phyloP scores from a whole-genome alignment of 2,329 filamentous ascomycete species.

The Aspergillus pseudonomiae region DNA sequence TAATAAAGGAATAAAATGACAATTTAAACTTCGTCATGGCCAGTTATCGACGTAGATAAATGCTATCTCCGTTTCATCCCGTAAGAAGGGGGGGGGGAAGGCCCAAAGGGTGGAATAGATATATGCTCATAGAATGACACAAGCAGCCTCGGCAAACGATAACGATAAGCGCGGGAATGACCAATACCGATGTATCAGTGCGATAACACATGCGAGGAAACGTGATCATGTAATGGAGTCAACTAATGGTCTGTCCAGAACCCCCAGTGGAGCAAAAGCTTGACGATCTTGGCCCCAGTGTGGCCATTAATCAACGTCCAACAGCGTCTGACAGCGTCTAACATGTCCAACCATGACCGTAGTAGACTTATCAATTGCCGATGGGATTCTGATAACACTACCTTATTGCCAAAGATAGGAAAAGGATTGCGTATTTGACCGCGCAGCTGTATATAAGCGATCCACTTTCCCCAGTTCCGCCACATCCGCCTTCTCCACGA shows the following conservation, averaged over 20 bases:
- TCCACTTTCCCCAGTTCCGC: conserved; percentile 10
- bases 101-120: not conserved
- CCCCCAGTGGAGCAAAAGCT: not conserved
- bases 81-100: not conserved
- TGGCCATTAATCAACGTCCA: not conserved
- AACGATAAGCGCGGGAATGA: not conserved
- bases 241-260: not conserved
- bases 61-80: not conserved
- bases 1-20: not conserved
- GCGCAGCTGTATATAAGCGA: not conserved
- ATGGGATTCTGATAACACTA: not conserved
- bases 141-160: not conserved
- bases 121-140: not conserved
- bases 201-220: not conserved
- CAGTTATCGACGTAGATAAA: not conserved
- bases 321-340: conserved; percentile 1
- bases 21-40: not conserved
- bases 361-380: not conserved
- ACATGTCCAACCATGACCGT: not conserved
- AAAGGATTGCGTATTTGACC: not conserved
- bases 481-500: not conserved
- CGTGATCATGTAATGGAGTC: conserved; percentile 1
- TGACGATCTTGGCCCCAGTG: not conserved
- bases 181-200: not conserved
- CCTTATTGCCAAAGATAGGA: not conserved